Evolutionary conservation across 805 yeast species (phyloP).

Genomic region (Limtongia smithiae): DNA sequence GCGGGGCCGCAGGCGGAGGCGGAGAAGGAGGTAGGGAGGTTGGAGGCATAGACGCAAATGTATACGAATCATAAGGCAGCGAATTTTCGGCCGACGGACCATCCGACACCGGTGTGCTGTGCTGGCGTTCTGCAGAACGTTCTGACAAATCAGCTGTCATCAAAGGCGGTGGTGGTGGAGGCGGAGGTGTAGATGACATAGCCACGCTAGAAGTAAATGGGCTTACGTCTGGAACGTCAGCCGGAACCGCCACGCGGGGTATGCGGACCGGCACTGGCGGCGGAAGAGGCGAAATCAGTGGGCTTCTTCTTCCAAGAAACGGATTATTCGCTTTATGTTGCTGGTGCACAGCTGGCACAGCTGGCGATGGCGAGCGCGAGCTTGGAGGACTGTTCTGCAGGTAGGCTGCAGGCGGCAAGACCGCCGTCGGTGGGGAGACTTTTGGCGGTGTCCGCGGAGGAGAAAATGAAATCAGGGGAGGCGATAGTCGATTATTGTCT

Average conservation of each 20-base stretch:
- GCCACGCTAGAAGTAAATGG: no score
- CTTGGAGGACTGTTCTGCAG: background rate
- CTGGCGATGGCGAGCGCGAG: slow-evolving; percentile 15
- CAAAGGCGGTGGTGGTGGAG: background rate
- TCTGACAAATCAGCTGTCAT: background rate
- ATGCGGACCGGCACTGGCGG: background rate
- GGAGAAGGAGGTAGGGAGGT: slow-evolving; percentile 1
- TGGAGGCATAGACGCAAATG: no score
- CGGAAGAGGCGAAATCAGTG: background rate
- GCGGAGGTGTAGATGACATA: no score
- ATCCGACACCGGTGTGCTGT: no score
- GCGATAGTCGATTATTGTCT: background rate
- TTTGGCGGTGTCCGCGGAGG: slow-evolving; percentile 11
- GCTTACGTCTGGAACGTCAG: background rate
- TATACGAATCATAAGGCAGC: no score
- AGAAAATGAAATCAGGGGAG: slow-evolving; percentile 6
- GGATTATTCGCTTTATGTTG: slow-evolving; percentile 2
- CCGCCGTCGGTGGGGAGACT: background rate
- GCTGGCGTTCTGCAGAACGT: no score
- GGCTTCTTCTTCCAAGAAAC: slow-evolving; percentile 1
- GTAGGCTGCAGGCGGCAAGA: background rate
- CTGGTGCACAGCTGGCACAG: no score
- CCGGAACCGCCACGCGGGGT: slow-evolving; percentile 1
- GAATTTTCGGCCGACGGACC: no score
- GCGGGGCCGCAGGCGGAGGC: background rate